Conservation (phyloP, 257 asterid species). For the Solanum clarkiae region DNA sequence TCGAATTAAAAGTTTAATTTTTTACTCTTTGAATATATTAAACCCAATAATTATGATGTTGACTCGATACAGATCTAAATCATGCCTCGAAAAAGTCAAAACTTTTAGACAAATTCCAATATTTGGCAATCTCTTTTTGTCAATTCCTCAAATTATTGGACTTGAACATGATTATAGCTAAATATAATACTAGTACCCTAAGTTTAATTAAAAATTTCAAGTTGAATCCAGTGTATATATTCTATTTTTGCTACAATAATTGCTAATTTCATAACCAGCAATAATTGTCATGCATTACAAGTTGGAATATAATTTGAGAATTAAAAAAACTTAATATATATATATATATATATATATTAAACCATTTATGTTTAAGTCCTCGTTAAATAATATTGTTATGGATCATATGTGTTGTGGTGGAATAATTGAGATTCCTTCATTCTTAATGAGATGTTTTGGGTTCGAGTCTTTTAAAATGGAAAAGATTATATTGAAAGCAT, state of each 20-base stretch:
- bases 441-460: background rate
- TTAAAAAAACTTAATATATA: no score
- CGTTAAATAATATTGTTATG: background rate
- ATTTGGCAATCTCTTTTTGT: no score
- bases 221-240: background rate
- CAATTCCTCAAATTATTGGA: background rate
- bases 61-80: no score
- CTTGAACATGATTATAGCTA: background rate
- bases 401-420: background rate
- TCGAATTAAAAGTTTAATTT: accelerated
- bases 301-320: background rate
- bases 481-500: accelerated
- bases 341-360: no score
- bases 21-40: no score
- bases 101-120: no score
- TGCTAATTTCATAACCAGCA: background rate
- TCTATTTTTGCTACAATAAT: background rate
- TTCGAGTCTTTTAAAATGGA: accelerated
- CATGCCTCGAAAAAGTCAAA: background rate
- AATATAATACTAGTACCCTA: background rate
- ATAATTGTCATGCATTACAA: background rate
- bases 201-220: background rate
- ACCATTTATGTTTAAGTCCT: background rate
- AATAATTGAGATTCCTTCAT: background rate
- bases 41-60: no score